Evolutionary conservation across 306 rosid species (phyloP).

Genomic region (Rosa multiflora): DNA sequence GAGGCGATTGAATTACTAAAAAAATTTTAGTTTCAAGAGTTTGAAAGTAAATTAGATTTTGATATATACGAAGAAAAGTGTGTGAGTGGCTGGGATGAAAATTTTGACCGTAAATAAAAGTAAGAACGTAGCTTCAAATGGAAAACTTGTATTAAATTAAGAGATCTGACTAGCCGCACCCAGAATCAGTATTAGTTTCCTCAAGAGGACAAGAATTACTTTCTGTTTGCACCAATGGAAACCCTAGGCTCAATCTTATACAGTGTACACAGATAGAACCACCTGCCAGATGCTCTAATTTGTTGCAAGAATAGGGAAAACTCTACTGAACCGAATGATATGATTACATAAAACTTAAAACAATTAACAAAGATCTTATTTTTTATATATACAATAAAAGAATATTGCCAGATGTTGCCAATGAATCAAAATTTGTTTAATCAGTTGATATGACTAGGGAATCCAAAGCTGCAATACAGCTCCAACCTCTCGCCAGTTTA

Average conservation of each 20-base stretch:
- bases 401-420: neutral
- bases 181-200: too few species aligned
- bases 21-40: too few species aligned
- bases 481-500: constrained; percentile 2
- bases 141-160: too few species aligned
- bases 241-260: neutral
- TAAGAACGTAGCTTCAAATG: too few species aligned
- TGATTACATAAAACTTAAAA: neutral
- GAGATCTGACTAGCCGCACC: too few species aligned
- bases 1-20: too few species aligned
- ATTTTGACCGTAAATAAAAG: too few species aligned
- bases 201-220: too few species aligned
- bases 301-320: neutral
- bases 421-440: neutral
- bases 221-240: too few species aligned
- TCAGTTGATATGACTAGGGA: neutral
- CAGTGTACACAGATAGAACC: neutral
- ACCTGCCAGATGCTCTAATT: neutral
- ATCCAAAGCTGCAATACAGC: neutral
- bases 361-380: neutral
- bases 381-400: neutral
- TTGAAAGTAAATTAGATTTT: too few species aligned
- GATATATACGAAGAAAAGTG: too few species aligned
- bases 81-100: too few species aligned
- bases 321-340: neutral